Percentiles rank a stretch among this genome's conserved stretches.
Evolutionary conservation across 768 basidiomycete species (phyloP).

Genomic region (Boletus vermiculosoides): DNA sequence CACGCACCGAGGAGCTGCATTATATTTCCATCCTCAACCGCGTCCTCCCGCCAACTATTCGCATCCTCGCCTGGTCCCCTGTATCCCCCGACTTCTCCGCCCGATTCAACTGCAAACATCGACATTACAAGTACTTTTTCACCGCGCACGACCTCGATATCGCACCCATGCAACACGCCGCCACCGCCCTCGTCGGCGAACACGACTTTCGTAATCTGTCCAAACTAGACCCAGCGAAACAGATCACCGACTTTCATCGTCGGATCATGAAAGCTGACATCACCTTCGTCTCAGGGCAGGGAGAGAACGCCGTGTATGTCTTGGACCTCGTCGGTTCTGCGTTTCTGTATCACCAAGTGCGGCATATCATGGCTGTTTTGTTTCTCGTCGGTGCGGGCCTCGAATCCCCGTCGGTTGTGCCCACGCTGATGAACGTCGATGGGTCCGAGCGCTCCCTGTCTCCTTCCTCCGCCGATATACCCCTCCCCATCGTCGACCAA

Average conservation of each 20-base stretch:
- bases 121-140: slow-evolving; percentile 99
- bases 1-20: slow-evolving; percentile 53
- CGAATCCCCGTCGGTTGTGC: slow-evolving; percentile 69
- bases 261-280: slow-evolving; percentile 68
- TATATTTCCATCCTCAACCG: slow-evolving; percentile 84
- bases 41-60: slow-evolving; percentile 85
- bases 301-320: slow-evolving; percentile 51
- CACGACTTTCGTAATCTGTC: slow-evolving; percentile 97
- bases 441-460: slow-evolving; percentile 16
- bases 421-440: slow-evolving; percentile 70
- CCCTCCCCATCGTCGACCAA: slow-evolving; percentile 53
- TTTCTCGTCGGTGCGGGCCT: slow-evolving; percentile 84
- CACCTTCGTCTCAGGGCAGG: slow-evolving; percentile 37
- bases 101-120: slow-evolving; percentile 78
- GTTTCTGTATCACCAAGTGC: slow-evolving; percentile 94
- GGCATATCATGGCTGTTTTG: slow-evolving; percentile 89
- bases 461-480: slow-evolving; percentile 4
- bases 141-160: slow-evolving; percentile 65
- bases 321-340: slow-evolving; percentile 85
- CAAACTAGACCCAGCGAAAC: slow-evolving; percentile 89
- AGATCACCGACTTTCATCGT: slow-evolving; percentile 77
- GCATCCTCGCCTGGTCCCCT: slow-evolving; percentile 92
- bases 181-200: slow-evolving; percentile 69
- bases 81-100: slow-evolving; percentile 78
- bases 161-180: slow-evolving; percentile 71